Conservation (phyloP, 805 yeast genomes). For the Torulaspora maleeae region DNA sequence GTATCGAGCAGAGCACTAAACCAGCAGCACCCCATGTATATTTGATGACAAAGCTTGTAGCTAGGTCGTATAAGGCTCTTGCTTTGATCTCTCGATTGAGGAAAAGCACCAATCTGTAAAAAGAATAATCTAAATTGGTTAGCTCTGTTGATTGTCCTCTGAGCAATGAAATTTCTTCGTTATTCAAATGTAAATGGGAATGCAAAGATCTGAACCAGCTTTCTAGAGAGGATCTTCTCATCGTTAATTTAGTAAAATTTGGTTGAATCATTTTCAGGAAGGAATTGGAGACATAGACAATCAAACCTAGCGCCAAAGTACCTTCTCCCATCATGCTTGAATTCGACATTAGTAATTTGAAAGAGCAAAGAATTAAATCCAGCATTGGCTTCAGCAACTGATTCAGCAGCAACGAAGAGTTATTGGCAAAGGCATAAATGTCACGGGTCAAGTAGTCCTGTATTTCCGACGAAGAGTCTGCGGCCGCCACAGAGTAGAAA, state of each 20-base stretch:
- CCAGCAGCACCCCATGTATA: conserved; percentile 97
- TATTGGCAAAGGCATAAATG: conserved; percentile 64
- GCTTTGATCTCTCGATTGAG: conserved; percentile 70
- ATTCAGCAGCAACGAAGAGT: conserved; percentile 71
- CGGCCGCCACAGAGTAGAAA: conserved; percentile 28
- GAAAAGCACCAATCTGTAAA: conserved; percentile 76
- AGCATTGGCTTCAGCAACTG: conserved; percentile 79
- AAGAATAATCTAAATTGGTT: conserved; percentile 69
- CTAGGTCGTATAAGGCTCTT: conserved; percentile 73
- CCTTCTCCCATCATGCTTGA: conserved; percentile 58
- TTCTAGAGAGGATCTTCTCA: conserved; percentile 72
- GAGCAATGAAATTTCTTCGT: conserved; percentile 83
- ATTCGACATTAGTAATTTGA: conserved; percentile 56
- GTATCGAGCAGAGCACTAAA: conserved; percentile 77
- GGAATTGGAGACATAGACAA: conserved; percentile 77
- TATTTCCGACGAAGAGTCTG: conserved; percentile 17
- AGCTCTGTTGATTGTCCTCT: conserved; percentile 78
- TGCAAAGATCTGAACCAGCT: conserved; percentile 81
- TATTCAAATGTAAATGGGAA: conserved; percentile 69
- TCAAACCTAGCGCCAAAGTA: conserved; percentile 66
- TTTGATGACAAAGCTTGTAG: conserved; percentile 83
- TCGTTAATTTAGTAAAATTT: conserved; percentile 76
- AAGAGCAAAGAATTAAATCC: conserved; percentile 75
- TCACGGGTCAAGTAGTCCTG: conserved; percentile 58
- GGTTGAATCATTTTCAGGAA: conserved; percentile 76